Conservation (phyloP, 2,329 filamentous ascomycete species). For the Cercospora citrullina region DNA sequence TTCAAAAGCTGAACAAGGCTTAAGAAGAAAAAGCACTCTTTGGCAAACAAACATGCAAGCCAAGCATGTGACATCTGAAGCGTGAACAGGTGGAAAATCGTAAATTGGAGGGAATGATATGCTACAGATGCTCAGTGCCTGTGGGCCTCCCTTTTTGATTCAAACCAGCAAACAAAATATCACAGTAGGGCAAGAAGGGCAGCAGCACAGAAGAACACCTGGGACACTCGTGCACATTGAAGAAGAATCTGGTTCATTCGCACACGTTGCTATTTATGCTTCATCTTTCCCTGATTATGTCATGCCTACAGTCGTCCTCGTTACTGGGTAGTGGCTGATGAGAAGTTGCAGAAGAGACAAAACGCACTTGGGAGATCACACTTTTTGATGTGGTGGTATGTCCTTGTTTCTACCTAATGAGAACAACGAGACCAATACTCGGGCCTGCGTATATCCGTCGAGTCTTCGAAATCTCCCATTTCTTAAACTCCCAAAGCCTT, state of each 20-base stretch:
- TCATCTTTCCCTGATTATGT: too few relatives aligned
- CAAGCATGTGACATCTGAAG: neutral
- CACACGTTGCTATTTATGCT: too few relatives aligned
- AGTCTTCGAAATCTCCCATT: neutral
- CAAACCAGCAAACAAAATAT: too few relatives aligned
- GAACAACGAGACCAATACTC: neutral
- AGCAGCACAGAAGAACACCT: neutral
- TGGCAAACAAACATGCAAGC: too few relatives aligned
- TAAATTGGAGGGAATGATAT: neutral
- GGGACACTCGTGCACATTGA: neutral
- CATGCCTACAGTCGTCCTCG: too few relatives aligned
- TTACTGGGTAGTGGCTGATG: too few relatives aligned
- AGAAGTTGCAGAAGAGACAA: too few relatives aligned
- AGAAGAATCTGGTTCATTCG: neutral
- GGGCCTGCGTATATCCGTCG: neutral
- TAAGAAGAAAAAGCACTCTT: too few relatives aligned
- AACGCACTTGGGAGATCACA: neutral
- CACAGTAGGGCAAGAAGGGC: too few relatives aligned
- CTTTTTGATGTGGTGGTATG: neutral
- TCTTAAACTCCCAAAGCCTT: conserved; percentile 21
- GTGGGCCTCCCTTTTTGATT: neutral
- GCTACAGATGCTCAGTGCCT: neutral
- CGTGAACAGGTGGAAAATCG: neutral
- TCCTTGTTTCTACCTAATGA: neutral
- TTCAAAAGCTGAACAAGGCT: too few relatives aligned